Conservation (phyloP, 768 basidiomycete genomes). For the Lentinula aciculospora region DNA sequence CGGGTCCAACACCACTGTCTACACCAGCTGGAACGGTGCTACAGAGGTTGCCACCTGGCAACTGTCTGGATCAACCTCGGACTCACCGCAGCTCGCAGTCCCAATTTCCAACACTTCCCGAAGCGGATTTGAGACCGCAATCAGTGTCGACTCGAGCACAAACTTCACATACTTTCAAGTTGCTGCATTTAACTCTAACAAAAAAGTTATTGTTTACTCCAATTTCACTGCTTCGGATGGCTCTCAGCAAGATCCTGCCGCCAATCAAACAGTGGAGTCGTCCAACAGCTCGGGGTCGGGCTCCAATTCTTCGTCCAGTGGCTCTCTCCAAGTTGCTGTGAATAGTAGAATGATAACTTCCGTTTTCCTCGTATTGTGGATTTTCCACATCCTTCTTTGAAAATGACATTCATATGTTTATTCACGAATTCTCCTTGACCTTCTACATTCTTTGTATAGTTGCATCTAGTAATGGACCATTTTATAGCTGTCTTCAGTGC, state of each 20-base stretch:
- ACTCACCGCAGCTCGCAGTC: not conserved
- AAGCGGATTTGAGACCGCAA: constrained; percentile 13
- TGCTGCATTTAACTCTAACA: not conserved
- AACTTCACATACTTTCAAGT: constrained; percentile 1
- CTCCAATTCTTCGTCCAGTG: not conserved
- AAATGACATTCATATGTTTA: not conserved
- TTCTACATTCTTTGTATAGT: no score
- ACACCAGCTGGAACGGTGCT: constrained; percentile 16
- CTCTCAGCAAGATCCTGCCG: not conserved
- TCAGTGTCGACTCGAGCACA: constrained; percentile 3
- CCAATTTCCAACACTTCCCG: constrained; percentile 1
- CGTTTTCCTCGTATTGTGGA: not conserved
- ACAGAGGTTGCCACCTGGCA: constrained; percentile 13
- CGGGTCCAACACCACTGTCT: constrained; percentile 6
- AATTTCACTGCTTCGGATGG: constrained; percentile 3
- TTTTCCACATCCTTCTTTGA: not conserved
- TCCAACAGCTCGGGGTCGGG: not conserved
- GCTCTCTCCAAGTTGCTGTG: not conserved
- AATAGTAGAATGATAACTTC: not conserved
- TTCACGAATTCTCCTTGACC: not conserved
- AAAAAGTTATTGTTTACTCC: not conserved
- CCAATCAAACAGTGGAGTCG: not conserved
- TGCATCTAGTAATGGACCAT: no score
- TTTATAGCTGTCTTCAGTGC: no score
- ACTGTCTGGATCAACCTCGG: constrained; percentile 5